Conservation (phyloP, 495 filamentous ascomycete genomes). For the Aspergillus sclerotioniger region DNA sequence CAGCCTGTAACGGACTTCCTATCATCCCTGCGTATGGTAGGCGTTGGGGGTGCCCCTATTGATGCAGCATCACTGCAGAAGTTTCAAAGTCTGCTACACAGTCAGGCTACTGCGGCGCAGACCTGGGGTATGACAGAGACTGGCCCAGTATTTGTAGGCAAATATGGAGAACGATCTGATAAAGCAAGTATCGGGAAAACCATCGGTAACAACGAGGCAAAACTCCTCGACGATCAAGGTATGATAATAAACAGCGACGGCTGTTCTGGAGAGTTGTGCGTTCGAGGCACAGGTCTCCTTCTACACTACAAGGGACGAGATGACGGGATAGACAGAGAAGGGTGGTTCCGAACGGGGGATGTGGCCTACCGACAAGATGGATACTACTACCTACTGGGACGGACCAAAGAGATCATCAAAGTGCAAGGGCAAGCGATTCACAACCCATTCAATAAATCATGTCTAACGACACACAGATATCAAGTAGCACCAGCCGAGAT, state of each 20-base stretch:
- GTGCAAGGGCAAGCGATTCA: conserved; percentile 38
- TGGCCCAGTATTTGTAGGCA: conserved; percentile 47
- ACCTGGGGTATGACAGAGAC: conserved; percentile 37
- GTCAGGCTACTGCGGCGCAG: not conserved
- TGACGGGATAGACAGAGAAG: conserved; percentile 41
- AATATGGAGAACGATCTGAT: conserved; percentile 13
- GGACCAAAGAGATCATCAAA: conserved; percentile 74
- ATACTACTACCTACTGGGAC: conserved; percentile 67
- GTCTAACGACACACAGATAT: not conserved
- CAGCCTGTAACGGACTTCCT: conserved; percentile 38
- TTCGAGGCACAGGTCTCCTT: conserved; percentile 37
- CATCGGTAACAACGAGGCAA: conserved; percentile 62
- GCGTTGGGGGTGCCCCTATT: conserved; percentile 7
- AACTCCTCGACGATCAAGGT: conserved; percentile 45
- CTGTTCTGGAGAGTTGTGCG: conserved; percentile 46
- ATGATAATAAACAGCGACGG: conserved; percentile 42
- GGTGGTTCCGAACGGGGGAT: conserved; percentile 78
- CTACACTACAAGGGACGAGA: conserved; percentile 31
- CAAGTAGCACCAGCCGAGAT: conserved; percentile 78
- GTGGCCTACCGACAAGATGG: conserved; percentile 57
- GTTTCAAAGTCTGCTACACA: conserved; percentile 3
- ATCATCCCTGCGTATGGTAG: conserved; percentile 36
- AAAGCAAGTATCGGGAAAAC: conserved; percentile 58
- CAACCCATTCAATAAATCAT: conserved; percentile 39
- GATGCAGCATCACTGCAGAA: not conserved